A percentile compares a stretch with the other conserved stretches of the same genome.
These are phyloP conservation scores for Sarocladium kiliense DNA, from an alignment of 2,329 filamentous ascomycete species.

Conservation along the genomic window DNA sequence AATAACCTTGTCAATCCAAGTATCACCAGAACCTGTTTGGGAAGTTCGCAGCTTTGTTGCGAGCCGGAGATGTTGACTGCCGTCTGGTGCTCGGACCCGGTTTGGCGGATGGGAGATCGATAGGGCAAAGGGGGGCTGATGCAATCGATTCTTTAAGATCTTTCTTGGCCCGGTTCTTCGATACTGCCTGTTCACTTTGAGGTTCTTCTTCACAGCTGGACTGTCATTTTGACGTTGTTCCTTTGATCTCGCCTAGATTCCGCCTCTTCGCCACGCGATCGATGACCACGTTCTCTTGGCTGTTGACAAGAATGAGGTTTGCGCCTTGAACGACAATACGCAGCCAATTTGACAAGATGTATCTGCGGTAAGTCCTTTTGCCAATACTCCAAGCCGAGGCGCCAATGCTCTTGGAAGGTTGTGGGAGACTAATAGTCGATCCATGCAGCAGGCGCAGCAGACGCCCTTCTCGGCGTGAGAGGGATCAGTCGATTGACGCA, in stretches of 20 bases:
- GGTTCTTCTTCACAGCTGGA: slow-evolving; percentile 5
- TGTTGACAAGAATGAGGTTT: slow-evolving; percentile 4
- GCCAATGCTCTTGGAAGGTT: background rate
- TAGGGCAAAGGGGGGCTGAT: background rate
- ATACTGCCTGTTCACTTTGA: background rate
- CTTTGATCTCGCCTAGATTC: background rate
- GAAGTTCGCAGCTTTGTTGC: too few species aligned
- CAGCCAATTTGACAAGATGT: background rate
- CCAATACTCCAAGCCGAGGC: background rate
- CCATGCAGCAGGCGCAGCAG: background rate
- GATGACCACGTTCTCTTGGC: background rate
- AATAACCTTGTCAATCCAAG: too few species aligned
- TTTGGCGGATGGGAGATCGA: background rate
- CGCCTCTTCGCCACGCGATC: too few species aligned
- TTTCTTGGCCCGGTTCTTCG: background rate
- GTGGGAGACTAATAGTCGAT: background rate
- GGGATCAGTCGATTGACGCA: background rate
- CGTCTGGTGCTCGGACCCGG: background rate
- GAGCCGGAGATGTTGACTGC: background rate
- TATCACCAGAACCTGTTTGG: too few species aligned
- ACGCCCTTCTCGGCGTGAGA: background rate
- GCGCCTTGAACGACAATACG: background rate
- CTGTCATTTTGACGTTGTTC: background rate
- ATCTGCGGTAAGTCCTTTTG: background rate
- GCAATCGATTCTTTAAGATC: background rate